Base-by-base conservation (phyloP, 2,329 filamentous ascomycete species). In the Rhynchosporium secalis region DNA sequence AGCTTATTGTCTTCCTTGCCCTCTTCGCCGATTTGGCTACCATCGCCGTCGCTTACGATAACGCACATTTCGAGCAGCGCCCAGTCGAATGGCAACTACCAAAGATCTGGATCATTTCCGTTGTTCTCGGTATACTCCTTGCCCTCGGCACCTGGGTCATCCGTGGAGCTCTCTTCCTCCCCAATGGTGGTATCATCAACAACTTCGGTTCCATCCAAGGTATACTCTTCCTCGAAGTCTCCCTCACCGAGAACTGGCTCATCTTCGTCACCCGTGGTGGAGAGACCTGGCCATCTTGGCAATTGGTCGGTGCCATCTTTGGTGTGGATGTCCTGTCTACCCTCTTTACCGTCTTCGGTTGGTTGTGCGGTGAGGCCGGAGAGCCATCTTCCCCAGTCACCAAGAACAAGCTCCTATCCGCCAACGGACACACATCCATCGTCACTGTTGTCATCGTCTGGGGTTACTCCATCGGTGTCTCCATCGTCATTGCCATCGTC, bases 21-120 rank as follows among this genome's bases (percentile, higher is more conserved):
- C 81, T 92, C 33, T 92, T 92, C 77, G 89, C 89, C 69, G 89
- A 92, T 83, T 78, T 92, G 77, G 89, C 89, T 65, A 92, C 89
- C 66, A 89, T 92, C 68, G 89, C 89, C 64, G 86, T 91, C 62
- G 89, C 89, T 55, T 91, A 91, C 79, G 89, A 92, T 74, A 91
- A 91, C 75, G 89, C 89, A 52, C 86, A 90, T 78, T 90, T 86
- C 71, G 89, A 92, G 73, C 81, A 81, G 64, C 86, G 88, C 45
- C 89, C 89, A 13, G 89, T 91, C 71, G 88, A 91, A 76, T 92
- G 89, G 89, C 89, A 92, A 78, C 76, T 92, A 67, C 88, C 88
- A 67, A 92, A 91, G 82, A 91, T 91, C 74, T 91, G 88, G 89
- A 82, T 91, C 68, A 90, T 92, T 72, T 87, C 84, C 65, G 80